These are phyloP conservation scores for Debaryomyces prosopidis DNA, from an alignment of 805 yeast species.

Conservation along the genomic window DNA sequence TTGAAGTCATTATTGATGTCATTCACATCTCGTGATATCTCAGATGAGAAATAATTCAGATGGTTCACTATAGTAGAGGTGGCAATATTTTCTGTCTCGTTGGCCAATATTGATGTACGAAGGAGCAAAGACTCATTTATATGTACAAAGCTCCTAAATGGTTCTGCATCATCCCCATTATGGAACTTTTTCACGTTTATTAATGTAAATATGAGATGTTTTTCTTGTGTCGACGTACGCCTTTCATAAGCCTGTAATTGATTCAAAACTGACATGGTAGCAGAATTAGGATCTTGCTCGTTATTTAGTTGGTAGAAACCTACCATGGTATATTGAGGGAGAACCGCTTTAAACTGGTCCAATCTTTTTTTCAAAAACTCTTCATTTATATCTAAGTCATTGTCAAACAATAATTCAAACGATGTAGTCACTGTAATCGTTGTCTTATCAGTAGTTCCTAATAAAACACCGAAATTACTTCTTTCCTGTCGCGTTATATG, in stretches of 20 bases:
- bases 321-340: constrained; percentile 25
- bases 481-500: constrained; percentile 21
- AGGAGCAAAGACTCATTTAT: constrained; percentile 3
- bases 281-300: not conserved
- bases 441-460: constrained; percentile 19
- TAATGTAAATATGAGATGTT: constrained; percentile 2
- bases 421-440: constrained; percentile 21
- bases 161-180: not conserved
- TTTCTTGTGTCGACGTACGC: not conserved
- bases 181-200: constrained; percentile 2
- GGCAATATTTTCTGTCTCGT: constrained; percentile 33
- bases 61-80: constrained; percentile 30
- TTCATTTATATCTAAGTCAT: constrained; percentile 17
- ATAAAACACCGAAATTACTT: constrained; percentile 25
- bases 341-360: constrained; percentile 26
- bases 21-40: not conserved
- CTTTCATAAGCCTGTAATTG: constrained; percentile 10
- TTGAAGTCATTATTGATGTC: constrained; percentile 1
- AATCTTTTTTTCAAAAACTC: constrained; percentile 24
- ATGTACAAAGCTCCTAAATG: constrained; percentile 4
- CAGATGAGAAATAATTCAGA: constrained; percentile 18
- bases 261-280: constrained; percentile 6
- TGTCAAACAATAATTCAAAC: constrained; percentile 26
- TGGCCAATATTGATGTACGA: constrained; percentile 19
- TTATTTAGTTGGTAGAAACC: constrained; percentile 28